Percentiles rank a stretch among this genome's conserved stretches.
Conservation (phyloP, 257 asterid species). For the Solanum sejunctum region DNA sequence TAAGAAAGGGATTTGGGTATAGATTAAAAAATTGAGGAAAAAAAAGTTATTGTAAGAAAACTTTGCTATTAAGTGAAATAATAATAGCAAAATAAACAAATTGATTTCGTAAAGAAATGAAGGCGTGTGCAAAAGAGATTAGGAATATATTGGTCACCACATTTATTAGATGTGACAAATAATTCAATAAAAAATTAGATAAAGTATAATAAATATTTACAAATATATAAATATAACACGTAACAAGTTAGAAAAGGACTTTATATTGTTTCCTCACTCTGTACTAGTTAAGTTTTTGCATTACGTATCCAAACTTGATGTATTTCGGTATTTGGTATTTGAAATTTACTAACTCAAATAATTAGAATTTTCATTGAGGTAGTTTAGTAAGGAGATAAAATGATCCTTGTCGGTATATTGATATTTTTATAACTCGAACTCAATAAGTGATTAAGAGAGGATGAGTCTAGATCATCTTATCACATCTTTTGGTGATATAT, state of each 20-base stretch:
- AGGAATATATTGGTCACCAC: constrained; percentile 21
- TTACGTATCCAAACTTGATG: not conserved
- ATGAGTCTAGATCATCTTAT: not conserved
- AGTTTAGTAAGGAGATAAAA: not conserved
- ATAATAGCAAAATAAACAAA: not conserved
- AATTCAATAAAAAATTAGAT: not conserved
- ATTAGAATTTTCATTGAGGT: not conserved
- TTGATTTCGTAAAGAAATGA: constrained; percentile 5
- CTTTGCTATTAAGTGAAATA: not conserved
- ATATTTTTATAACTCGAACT: not conserved
- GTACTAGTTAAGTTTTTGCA: not conserved
- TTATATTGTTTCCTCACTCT: not conserved
- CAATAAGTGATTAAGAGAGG: not conserved
- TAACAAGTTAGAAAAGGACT: not conserved
- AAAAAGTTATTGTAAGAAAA: not conserved
- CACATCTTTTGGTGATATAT: not conserved
- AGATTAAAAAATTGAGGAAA: not conserved
- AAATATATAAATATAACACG: not conserved
- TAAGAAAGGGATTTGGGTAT: not conserved
- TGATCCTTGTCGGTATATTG: not conserved
- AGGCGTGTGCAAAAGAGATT: constrained; percentile 13
- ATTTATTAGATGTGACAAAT: not conserved
- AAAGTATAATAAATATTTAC: not conserved
- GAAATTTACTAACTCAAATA: not conserved
- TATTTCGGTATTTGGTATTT: not conserved